Evolutionary conservation across 768 basidiomycete species (phyloP), one percentile per base, ranked within the genome.

Genomic region (Baorangia bicolor): DNA sequence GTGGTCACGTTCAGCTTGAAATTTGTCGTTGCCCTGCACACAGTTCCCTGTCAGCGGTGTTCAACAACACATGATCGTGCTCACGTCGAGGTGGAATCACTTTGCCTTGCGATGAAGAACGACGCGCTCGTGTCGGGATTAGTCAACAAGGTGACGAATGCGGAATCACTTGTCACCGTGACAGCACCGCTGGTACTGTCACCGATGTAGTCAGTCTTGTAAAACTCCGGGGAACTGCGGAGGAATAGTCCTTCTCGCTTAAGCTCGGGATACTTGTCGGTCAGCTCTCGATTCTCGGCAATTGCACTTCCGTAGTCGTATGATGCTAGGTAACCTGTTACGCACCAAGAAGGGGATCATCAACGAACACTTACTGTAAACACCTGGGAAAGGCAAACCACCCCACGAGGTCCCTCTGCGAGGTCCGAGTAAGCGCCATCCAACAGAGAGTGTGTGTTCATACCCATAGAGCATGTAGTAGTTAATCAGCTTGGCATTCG

Each of bases 381-480:
- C 91, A 10, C 85, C 88, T 14, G 82, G 90, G 74, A 84, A 89
- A 2, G 92, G 87, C 40, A 93, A 75, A 11, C 79, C 87, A 38
- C 89, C 92, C 90, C 90, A 94, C 13, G 87, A 91, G 1, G 92
- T 93, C 23, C 92, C 91, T 9, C 91, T 91, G 55, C 47, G 46
- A 61, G 23, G 21, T 37, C 20, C 20, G 23, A 14, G 10, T 64
- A 23, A 62, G 57, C 21, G 11, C 25, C 0, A 18, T 3, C 38
- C 41, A 35, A 38, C n/a, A 10, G 23, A 53, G 39, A 35, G 37
- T 37, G 31, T 9, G 33, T 14, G 7, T 51, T 27, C 73, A 27
- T 66, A 87, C 87, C 87, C 90, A 62, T 84, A 91, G 51, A 91
- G 61, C 92, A 94, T 93, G 70, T 94, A 94, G 58, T 88, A 90